A percentile compares a stretch with the other conserved stretches of the same genome.
phyloP scores from a whole-genome alignment of 345 rosid genomes.

The Eucalyptus tenuipes region DNA sequence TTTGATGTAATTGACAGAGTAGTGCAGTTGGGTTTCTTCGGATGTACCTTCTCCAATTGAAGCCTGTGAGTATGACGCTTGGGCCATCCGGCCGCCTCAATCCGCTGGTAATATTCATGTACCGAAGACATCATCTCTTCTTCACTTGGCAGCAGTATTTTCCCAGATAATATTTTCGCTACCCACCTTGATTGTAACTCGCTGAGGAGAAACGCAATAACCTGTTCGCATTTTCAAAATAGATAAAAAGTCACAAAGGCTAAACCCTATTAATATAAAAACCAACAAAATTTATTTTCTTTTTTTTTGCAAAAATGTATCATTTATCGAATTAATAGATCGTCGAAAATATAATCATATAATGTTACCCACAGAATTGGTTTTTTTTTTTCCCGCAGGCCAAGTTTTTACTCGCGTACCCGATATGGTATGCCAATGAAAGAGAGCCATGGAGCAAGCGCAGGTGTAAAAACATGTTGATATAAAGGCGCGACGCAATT shows the following conservation, averaged over 20 bases:
- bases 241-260: neutral
- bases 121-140: neutral
- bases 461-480: conserved; percentile 1
- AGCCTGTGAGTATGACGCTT: neutral
- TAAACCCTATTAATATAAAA: neutral
- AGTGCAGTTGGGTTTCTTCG: neutral
- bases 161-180: neutral
- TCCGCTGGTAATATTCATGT: neutral
- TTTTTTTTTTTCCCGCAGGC: neutral
- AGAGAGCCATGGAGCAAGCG: neutral
- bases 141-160: neutral
- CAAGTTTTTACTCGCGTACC: neutral
- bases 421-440: neutral
- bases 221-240: neutral
- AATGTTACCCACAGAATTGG: neutral
- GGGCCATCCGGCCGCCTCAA: neutral
- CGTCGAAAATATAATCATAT: neutral
- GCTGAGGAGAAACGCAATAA: neutral
- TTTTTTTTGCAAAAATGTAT: neutral
- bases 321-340: neutral
- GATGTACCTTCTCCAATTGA: neutral
- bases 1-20: neutral
- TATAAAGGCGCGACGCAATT: conserved; percentile 1
- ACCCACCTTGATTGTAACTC: conserved; percentile 1
- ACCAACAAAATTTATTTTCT: neutral